These are phyloP conservation scores for Ramalina intermedia DNA, from an alignment of 495 filamentous ascomycete genomes.

Conservation along the genomic window DNA sequence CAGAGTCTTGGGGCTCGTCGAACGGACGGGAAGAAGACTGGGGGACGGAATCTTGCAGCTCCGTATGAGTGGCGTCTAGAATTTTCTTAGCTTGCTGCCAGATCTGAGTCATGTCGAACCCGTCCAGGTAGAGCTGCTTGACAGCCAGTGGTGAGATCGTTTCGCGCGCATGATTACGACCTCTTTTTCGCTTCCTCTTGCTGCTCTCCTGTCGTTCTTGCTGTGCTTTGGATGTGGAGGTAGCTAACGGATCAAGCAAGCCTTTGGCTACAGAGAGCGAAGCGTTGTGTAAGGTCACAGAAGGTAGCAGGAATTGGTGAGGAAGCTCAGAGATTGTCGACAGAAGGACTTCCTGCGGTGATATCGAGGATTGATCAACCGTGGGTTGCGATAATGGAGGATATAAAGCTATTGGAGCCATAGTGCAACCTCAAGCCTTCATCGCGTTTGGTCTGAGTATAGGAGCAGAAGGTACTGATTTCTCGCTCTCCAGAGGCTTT, in stretches of 20 bases:
- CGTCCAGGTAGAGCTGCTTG: slow-evolving; percentile 65
- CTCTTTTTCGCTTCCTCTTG: slow-evolving; percentile 53
- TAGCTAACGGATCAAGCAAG: slow-evolving; percentile 62
- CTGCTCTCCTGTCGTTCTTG: slow-evolving; percentile 37
- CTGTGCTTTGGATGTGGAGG: slow-evolving; percentile 51
- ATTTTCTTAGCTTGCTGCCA: slow-evolving; percentile 89
- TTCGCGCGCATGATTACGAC: slow-evolving; percentile 20
- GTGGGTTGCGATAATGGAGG: slow-evolving; percentile 6
- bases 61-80: slow-evolving; percentile 39
- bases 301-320: slow-evolving; percentile 57
- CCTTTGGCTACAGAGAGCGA: slow-evolving; percentile 58
- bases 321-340: slow-evolving; percentile 31
- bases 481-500: too few species aligned
- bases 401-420: neutral
- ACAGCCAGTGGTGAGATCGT: slow-evolving; percentile 22
- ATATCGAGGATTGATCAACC: slow-evolving; percentile 1
- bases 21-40: neutral
- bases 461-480: too few species aligned
- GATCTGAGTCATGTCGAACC: slow-evolving; percentile 77
- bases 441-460: too few species aligned
- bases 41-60: slow-evolving; percentile 29
- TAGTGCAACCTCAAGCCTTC: neutral
- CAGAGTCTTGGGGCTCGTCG: neutral
- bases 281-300: slow-evolving; percentile 42
- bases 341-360: slow-evolving; percentile 16